Evolutionary conservation across 1,139 yeast genomes (phyloP).

Genomic region (Yamadazyma oceani): DNA sequence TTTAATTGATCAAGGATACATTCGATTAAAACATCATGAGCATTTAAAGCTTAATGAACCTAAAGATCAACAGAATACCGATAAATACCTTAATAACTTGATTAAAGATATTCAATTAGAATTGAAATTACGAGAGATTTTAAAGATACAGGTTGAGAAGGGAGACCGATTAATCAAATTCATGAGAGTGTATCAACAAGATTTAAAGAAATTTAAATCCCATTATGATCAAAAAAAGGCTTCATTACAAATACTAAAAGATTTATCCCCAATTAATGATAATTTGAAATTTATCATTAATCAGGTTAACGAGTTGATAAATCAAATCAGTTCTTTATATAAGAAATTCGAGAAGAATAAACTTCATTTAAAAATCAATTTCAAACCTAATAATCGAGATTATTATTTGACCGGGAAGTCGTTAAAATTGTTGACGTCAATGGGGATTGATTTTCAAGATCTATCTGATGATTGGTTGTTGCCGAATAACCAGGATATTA

Average conservation of each 20-base stretch:
- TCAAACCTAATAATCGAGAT: constrained; percentile 29
- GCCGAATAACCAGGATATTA: constrained; percentile 3
- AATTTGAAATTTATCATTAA: constrained; percentile 46
- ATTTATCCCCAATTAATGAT: constrained; percentile 55
- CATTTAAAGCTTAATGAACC: constrained; percentile 40
- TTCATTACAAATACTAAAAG: constrained; percentile 23
- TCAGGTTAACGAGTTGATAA: constrained; percentile 41
- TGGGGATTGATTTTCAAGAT: constrained; percentile 20
- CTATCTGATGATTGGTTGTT: constrained; percentile 4
- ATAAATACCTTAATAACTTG: constrained; percentile 34
- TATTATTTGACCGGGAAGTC: constrained; percentile 30
- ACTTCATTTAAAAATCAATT: constrained; percentile 19
- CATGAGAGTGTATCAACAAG: constrained; percentile 30
- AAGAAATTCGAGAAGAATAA: constrained; percentile 26
- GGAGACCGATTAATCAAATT: constrained; percentile 35
- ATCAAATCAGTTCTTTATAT: constrained; percentile 36
- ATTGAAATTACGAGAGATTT: constrained; percentile 41
- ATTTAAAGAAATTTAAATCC: constrained; percentile 23
- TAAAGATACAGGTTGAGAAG: constrained; percentile 41
- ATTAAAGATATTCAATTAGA: constrained; percentile 46
- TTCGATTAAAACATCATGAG: constrained; percentile 68
- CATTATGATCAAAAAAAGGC: constrained; percentile 25
- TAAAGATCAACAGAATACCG: constrained; percentile 21
- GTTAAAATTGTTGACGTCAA: constrained; percentile 22
- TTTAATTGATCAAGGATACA: constrained; percentile 64